Evolutionary conservation across 768 basidiomycete species (phyloP).

Genomic region (Podaxis sp.): DNA sequence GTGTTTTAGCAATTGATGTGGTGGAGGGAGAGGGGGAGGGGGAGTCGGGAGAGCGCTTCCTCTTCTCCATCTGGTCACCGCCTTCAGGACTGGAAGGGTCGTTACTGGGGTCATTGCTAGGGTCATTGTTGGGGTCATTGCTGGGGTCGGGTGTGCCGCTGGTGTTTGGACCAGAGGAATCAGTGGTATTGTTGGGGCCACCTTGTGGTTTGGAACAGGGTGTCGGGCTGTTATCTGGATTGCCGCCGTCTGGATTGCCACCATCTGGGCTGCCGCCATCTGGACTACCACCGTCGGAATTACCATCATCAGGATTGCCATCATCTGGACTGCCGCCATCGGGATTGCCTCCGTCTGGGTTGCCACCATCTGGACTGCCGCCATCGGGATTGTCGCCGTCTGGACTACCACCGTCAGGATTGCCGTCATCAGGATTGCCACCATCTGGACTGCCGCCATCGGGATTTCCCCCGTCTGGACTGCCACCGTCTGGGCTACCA

Average conservation of each 20-base stretch:
- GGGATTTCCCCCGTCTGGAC: neutral
- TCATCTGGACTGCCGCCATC: neutral
- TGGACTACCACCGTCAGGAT: neutral
- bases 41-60: neutral
- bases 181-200: too few relatives aligned
- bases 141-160: too few relatives aligned
- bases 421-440: neutral
- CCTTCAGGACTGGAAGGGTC: too few relatives aligned
- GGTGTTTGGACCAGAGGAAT: too few relatives aligned
- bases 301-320: neutral
- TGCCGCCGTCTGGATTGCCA: too few relatives aligned
- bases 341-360: neutral
- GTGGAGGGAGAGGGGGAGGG: neutral
- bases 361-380: neutral
- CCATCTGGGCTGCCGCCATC: neutral
- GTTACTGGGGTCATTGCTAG: too few relatives aligned
- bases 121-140: too few relatives aligned
- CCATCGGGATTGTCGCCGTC: neutral
- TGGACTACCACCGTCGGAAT: neutral
- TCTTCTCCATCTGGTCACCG: neutral
- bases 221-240: too few relatives aligned
- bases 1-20: neutral
- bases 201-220: too few relatives aligned
- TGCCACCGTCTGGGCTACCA: neutral
- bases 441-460: too few relatives aligned